These are phyloP conservation scores for Raphanus hybrid DNA, from an alignment of 441 rosid species.

Conservation along the genomic window DNA sequence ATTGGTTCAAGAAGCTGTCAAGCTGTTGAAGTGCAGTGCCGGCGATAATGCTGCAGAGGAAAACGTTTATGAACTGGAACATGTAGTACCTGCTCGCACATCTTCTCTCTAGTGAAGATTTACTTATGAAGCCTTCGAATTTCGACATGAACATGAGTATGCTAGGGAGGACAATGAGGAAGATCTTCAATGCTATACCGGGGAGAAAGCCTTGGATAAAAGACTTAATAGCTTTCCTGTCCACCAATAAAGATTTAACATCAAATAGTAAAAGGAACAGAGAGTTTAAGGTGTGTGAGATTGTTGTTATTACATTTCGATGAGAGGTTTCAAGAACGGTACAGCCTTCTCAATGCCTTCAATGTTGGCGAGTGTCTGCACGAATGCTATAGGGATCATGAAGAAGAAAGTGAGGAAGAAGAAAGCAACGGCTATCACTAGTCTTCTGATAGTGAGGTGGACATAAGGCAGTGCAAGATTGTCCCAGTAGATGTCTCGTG, in stretches of 20 bases:
- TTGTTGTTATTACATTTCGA: slow-evolving; percentile 64
- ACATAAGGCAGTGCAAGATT: slow-evolving; percentile 93
- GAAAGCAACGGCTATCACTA: slow-evolving; percentile 70
- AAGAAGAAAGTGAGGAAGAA: slow-evolving; percentile 96
- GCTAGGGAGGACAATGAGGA: slow-evolving; percentile 82
- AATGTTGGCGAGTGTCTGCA: slow-evolving; percentile 92
- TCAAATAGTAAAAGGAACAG: background rate
- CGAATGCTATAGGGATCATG: slow-evolving; percentile 93
- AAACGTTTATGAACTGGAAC: slow-evolving; percentile 86
- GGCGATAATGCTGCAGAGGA: slow-evolving; percentile 83
- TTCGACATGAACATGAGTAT: slow-evolving; percentile 95
- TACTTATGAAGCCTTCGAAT: slow-evolving; percentile 84
- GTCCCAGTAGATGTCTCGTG: slow-evolving; percentile 87
- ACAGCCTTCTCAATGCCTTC: slow-evolving; percentile 83
- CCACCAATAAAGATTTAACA: background rate
- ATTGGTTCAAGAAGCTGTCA: slow-evolving; percentile 70
- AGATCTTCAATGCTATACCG: slow-evolving; percentile 90
- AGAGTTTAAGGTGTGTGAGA: slow-evolving; percentile 15
- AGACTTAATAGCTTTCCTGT: slow-evolving; percentile 73
- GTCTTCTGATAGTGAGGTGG: slow-evolving; percentile 74
- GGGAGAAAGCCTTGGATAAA: slow-evolving; percentile 94
- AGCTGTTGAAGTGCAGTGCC: slow-evolving; percentile 95
- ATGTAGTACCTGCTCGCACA: slow-evolving; percentile 85
- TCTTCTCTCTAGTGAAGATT: slow-evolving; percentile 81
- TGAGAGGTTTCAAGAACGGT: slow-evolving; percentile 71